Evolutionary conservation across 164 flowering plant species (phyloP), one percentile per base, ranked within the genome.

Genomic region (Vitis riparia): DNA sequence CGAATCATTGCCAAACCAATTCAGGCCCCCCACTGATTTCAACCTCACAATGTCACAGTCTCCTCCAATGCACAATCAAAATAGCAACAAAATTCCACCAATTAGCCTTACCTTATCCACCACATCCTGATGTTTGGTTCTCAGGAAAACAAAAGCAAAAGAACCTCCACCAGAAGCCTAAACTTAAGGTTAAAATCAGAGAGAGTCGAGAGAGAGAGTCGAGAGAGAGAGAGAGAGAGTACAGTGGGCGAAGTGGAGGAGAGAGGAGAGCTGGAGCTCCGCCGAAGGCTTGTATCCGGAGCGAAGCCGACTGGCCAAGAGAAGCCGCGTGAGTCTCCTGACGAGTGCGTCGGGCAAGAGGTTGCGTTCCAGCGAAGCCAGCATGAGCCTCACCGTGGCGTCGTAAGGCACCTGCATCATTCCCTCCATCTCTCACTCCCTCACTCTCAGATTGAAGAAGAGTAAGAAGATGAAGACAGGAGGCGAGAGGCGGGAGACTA

Each of bases 301-400:
- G 17, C 98, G 97, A 52, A 95, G 92, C 14, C 99, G 93, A 62
- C 69, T 37, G 0, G 91, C 86, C 49, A 92, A 77, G 32, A 92
- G 87, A 71, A 89, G 50, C 32, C 94, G 87, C 1, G 93, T 92
- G 17, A 94, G 88, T 77, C 83, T 79, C 71, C 99, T 79, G 3
- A 91, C 64, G 56, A 91, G 84, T 16, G 81, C 77, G 75, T 95
- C 99, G 1, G 99, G 98, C 3, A 95, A 74, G 56, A 92, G 48
- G 47, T 88, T 89, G 1, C 89, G 83, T 79, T 95, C 97, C 51
- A 92, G 82, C 9, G 91, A 82, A 6, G 80, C 73, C 50, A 92
- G 62, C 88, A 83, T 75, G 59, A 88, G 0, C 48, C 77, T 72
- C 55, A 90, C 96, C 0, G 87, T 78, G 3, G 86, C 94, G 11